A percentile compares a stretch with the other conserved stretches of the same genome.
These are phyloP conservation scores for Amanita muscaria DNA, from an alignment of 768 basidiomycete genomes.

Conservation along the genomic window DNA sequence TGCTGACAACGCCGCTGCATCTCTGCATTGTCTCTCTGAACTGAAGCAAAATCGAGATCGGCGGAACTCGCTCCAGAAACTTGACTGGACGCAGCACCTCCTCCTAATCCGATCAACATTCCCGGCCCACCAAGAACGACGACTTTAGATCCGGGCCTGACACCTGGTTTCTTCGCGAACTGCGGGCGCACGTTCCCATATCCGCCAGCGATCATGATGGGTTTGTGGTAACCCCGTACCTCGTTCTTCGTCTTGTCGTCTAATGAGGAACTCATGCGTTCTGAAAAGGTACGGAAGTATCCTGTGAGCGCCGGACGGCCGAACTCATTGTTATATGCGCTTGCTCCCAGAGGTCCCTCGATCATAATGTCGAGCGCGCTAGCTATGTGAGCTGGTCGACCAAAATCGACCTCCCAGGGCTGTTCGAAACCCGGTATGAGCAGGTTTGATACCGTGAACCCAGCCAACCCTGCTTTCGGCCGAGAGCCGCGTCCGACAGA, in stretches of 20 bases:
- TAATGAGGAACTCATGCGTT: conserved; percentile 50
- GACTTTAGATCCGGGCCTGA: conserved; percentile 77
- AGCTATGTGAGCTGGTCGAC: conserved; percentile 84
- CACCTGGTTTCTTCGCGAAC: conserved; percentile 71
- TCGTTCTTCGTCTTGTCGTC: conserved; percentile 42
- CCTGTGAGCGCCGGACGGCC: conserved; percentile 88
- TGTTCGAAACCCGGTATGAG: conserved; percentile 86
- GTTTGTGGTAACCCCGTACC: conserved; percentile 96
- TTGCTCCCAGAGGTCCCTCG: conserved; percentile 89
- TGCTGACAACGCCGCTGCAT: conserved; percentile 97
- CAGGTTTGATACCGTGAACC: conserved; percentile 91
- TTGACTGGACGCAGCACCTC: conserved; percentile 93
- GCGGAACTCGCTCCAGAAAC: conserved; percentile 84
- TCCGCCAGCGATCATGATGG: conserved; percentile 99
- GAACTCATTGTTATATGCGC: conserved; percentile 98
- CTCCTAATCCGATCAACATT: conserved; percentile 92
- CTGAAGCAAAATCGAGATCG: conserved; percentile 94
- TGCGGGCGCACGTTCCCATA: conserved; percentile 85
- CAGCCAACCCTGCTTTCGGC: conserved; percentile 90
- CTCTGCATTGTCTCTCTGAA: conserved; percentile 96
- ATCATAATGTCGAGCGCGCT: conserved; percentile 95
- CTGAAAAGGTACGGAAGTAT: conserved; percentile 92
- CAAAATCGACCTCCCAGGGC: conserved; percentile 95
- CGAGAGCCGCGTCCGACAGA: conserved; percentile 91
- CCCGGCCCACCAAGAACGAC: conserved; percentile 94